Evolutionary conservation across 2,329 filamentous ascomycete genomes (phyloP), one percentile per base, ranked within the genome.

Genomic region (Aureobasidium pullulans): DNA sequence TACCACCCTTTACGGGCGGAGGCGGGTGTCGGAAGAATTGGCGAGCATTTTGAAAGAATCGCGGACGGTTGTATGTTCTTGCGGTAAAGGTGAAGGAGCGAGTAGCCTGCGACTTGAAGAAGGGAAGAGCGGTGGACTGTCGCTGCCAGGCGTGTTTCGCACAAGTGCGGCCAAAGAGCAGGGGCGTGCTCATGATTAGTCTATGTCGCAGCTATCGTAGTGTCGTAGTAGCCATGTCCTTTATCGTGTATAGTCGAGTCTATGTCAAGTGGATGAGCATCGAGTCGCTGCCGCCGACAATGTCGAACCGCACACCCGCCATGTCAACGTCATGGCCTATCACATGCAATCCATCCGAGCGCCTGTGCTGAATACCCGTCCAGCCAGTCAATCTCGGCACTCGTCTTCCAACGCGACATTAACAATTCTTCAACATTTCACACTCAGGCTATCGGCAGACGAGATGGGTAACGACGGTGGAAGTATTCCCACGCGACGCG

Each of bases 391-490:
- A 29, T 34, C 29, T 31, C 31, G 16, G 32, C 5, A n/a, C 3
- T n/a, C n/a, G n/a, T n/a, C 47, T 4, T 16, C 4, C 15, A 16
- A 7, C 39, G 6, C 39, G 32, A 37, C 31, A 36, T 23, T 28
- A 31, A 28, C n/a, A 10, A 34, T n/a, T 28, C 23, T 8, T 16
- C n/a, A 23, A 8, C 6, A 2, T n/a, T 0, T 11, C 36, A 5
- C 28, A 29, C 11, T 6, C 1, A 11, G 11, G 4, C 28, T 1
- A 8, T 6, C 39, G 15, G 4, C 39, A 37, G n/a, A 9, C 39
- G 7, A 19, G 7, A 96, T 99, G 94, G 94, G 94, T 72, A 99
- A 99, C 77, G 94, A 99, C 73, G 94, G 94, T 66, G 94, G 94
- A 64, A 85, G 90, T 66, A 99, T 99, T 66, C 94, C 94, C 5